Evolutionary conservation across 2,329 filamentous ascomycete species (phyloP).

Genomic region (Ophiostoma himal-ulmi): DNA sequence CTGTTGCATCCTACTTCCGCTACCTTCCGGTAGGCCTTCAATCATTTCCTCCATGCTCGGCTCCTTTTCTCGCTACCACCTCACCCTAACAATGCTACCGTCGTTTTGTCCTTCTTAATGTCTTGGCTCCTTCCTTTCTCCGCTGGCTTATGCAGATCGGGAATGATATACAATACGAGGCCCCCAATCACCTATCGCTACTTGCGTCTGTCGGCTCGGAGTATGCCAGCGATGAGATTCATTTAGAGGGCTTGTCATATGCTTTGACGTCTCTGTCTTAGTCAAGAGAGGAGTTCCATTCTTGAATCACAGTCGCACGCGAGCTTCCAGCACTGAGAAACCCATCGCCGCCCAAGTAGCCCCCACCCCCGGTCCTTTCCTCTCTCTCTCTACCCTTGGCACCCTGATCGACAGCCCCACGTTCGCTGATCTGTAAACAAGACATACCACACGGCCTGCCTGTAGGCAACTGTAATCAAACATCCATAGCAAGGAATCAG

Average conservation of each 20-base stretch:
- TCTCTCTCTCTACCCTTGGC: neutral
- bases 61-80: neutral
- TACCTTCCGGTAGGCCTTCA: neutral
- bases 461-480: neutral
- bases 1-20: neutral
- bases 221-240: neutral
- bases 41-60: neutral
- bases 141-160: neutral
- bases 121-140: conserved; percentile 10
- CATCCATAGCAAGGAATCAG: neutral
- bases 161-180: neutral
- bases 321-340: no score
- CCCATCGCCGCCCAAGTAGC: no score
- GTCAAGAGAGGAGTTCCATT: no score
- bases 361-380: no score
- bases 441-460: neutral
- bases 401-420: neutral
- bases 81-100: neutral
- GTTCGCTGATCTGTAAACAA: neutral
- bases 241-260: no score
- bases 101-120: neutral
- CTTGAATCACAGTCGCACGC: no score
- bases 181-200: neutral
- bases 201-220: neutral
- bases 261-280: no score